These are phyloP conservation scores for Trichoderma asperelloides DNA, from an alignment of 495 filamentous ascomycete species.

Conservation along the genomic window DNA sequence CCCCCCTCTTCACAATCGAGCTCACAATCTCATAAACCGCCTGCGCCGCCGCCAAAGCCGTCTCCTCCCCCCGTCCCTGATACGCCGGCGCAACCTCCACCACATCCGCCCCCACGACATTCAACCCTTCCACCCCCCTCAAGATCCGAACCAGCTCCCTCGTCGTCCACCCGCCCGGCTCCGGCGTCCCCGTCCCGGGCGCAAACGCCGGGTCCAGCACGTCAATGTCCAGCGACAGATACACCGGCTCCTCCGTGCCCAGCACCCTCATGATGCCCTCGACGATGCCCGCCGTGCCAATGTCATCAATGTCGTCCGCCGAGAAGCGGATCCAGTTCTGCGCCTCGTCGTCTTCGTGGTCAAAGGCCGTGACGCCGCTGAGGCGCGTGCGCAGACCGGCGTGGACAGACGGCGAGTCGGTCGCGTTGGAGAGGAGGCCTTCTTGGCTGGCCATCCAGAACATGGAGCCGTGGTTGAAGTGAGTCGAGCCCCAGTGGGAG, in stretches of 20 bases:
- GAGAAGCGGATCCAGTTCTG: slow-evolving; percentile 60
- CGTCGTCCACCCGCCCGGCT: slow-evolving; percentile 67
- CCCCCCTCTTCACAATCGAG: slow-evolving; percentile 59
- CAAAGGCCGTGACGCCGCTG: slow-evolving; percentile 53
- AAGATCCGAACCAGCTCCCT: slow-evolving; percentile 62
- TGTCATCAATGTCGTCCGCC: slow-evolving; percentile 64
- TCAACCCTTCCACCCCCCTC: slow-evolving; percentile 59
- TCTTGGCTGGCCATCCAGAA: slow-evolving; percentile 75
- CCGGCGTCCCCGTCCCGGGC: slow-evolving; percentile 66
- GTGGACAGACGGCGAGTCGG: slow-evolving; percentile 55
- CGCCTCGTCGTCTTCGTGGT: slow-evolving; percentile 53
- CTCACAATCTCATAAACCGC: slow-evolving; percentile 75
- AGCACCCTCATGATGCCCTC: slow-evolving; percentile 50
- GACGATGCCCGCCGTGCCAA: slow-evolving; percentile 49
- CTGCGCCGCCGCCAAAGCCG: slow-evolving; percentile 72
- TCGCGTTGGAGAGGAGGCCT: slow-evolving; percentile 57
- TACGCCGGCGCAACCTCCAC: slow-evolving; percentile 84
- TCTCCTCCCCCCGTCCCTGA: slow-evolving; percentile 74
- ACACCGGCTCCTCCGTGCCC: slow-evolving; percentile 54
- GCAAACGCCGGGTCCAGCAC: slow-evolving; percentile 64
- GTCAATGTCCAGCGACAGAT: slow-evolving; percentile 66
- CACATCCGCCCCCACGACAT: slow-evolving; percentile 66
- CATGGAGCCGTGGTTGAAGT: slow-evolving; percentile 79
- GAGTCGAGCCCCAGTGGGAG: slow-evolving; percentile 64
- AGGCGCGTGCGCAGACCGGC: slow-evolving; percentile 68